Percentiles rank a stretch among this genome's conserved stretches.
Conservation (phyloP, 305 asterid genomes). For the Caryopteris hybrid region DNA sequence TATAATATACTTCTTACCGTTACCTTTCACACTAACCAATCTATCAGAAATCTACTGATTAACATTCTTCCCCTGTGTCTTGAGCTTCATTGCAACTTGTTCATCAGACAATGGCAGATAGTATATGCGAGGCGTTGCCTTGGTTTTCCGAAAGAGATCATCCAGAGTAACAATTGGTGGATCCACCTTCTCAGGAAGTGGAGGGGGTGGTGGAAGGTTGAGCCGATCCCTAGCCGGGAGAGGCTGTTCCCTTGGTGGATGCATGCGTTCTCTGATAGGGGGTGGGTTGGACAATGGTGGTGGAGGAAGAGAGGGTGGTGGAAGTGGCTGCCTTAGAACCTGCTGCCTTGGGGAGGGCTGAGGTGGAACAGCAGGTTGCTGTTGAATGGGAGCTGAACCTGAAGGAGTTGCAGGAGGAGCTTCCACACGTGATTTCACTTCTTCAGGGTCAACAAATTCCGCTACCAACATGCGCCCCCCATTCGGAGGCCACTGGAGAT, state of each 20-base stretch:
- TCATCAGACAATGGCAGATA: conserved; percentile 79
- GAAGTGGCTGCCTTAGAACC: conserved; percentile 40
- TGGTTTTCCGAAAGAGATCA: conserved; percentile 78
- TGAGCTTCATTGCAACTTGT: conserved; percentile 65
- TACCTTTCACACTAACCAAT: conserved; percentile 37
- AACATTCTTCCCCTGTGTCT: conserved; percentile 52
- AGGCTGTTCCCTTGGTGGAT: conserved; percentile 39
- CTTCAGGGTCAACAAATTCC: conserved; percentile 80
- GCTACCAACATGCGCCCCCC: conserved; percentile 74
- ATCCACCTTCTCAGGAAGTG: conserved; percentile 63
- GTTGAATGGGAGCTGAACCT: conserved; percentile 13
- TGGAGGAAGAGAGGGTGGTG: conserved; percentile 40
- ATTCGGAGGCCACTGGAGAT: conserved; percentile 90
- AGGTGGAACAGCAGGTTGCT: conserved; percentile 26
- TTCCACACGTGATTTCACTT: conserved; percentile 59
- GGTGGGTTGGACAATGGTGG: conserved; percentile 46
- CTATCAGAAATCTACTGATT: conserved; percentile 66
- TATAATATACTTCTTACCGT: conserved; percentile 56
- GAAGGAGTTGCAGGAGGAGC: conserved; percentile 48
- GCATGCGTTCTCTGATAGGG: conserved; percentile 31
- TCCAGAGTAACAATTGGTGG: conserved; percentile 79
- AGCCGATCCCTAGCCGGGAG: conserved; percentile 52
- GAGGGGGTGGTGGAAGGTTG: conserved; percentile 77
- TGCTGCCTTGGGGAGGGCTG: conserved; percentile 56
- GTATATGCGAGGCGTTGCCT: conserved; percentile 76